A percentile compares a stretch with the other conserved stretches of the same genome.
phyloP scores from a whole-genome alignment of 1,139 yeast species.

The Yamadazyma membranifaciens region DNA sequence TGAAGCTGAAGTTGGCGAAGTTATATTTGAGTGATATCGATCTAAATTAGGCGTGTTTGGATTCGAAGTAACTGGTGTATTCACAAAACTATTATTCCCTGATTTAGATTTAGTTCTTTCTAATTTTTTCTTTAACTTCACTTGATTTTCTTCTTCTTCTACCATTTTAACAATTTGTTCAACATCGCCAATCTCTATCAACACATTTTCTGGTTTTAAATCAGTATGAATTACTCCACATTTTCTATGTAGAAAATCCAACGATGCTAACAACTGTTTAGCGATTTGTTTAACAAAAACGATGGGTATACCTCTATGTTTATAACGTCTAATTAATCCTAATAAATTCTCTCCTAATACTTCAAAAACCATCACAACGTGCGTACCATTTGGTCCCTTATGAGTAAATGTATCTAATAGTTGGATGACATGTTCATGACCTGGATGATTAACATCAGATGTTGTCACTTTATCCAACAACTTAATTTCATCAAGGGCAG shows the following conservation, averaged over 20 bases:
- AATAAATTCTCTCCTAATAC: slow-evolving; percentile 80
- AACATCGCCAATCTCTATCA: slow-evolving; percentile 76
- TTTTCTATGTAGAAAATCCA: slow-evolving; percentile 77
- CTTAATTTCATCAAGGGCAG: slow-evolving; percentile 82
- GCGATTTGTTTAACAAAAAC: slow-evolving; percentile 77
- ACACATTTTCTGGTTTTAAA: slow-evolving; percentile 85
- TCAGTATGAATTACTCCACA: slow-evolving; percentile 94
- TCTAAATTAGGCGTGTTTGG: slow-evolving; percentile 16
- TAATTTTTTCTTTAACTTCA: slow-evolving; percentile 37
- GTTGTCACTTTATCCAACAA: slow-evolving; percentile 51
- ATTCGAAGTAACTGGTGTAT: slow-evolving; percentile 14
- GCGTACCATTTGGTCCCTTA: slow-evolving; percentile 72
- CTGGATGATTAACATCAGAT: slow-evolving; percentile 56
- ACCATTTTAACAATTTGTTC: slow-evolving; percentile 62
- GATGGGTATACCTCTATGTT: slow-evolving; percentile 73
- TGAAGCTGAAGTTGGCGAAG: slow-evolving; percentile 4
- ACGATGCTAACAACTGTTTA: slow-evolving; percentile 69
- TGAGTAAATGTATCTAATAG: slow-evolving; percentile 67
- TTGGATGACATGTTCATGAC: slow-evolving; percentile 63
- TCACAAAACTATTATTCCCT: slow-evolving; percentile 17
- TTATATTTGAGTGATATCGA: slow-evolving; percentile 8
- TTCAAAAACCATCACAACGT: slow-evolving; percentile 85
- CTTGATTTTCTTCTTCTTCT: slow-evolving; percentile 52
- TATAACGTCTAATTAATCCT: slow-evolving; percentile 65
- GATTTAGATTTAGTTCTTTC: slow-evolving; percentile 27